Evolutionary conservation across 768 basidiomycete species (phyloP).

Genomic region (Lentinula aciculospora): DNA sequence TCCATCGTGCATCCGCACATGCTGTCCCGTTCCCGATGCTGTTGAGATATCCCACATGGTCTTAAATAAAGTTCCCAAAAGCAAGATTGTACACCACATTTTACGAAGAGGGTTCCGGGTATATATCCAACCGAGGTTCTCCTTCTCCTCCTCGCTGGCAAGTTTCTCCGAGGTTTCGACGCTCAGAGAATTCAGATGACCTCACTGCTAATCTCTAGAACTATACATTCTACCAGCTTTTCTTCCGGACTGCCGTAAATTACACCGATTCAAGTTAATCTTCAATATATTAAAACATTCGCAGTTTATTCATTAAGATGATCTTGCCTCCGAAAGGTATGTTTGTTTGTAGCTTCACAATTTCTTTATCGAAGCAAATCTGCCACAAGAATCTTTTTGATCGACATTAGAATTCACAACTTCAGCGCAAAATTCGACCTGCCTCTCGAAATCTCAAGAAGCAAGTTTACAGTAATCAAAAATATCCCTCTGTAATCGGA

Average conservation of each 20-base stretch:
- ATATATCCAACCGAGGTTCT: background rate
- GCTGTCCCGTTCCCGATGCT: background rate
- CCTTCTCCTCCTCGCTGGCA: background rate
- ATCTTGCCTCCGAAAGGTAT: no score
- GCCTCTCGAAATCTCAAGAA: no score
- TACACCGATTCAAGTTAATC: background rate
- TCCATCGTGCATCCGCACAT: background rate
- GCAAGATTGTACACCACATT: background rate
- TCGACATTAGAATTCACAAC: no score
- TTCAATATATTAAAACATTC: no score
- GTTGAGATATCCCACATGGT: background rate
- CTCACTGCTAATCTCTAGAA: background rate
- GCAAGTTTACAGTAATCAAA: no score
- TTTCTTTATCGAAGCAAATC: no score
- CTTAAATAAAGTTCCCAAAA: background rate
- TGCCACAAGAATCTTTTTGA: no score
- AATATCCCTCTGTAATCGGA: no score
- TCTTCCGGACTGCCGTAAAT: background rate
- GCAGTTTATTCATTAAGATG: no score
- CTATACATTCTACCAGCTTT: background rate
- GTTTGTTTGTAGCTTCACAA: no score
- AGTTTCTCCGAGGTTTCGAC: background rate
- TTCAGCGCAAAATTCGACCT: no score
- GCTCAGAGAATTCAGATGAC: background rate
- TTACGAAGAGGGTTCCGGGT: background rate